A percentile compares a stretch with the other conserved stretches of the same genome.
These are phyloP conservation scores for Mortierella alpina DNA, from an alignment of 192 early-diverging fungal species.

Conservation along the genomic window DNA sequence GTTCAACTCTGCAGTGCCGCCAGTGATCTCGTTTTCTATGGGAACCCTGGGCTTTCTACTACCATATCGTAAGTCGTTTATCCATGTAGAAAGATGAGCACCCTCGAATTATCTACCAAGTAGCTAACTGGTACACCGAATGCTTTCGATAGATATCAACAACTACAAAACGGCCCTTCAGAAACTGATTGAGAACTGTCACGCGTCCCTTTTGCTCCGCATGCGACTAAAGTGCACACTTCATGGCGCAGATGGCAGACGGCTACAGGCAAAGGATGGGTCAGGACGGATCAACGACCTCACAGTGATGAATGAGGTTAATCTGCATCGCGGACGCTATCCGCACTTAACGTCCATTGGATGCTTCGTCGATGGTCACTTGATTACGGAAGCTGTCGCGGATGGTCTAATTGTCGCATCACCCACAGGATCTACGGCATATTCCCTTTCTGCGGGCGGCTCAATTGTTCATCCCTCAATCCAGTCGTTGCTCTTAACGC, in stretches of 20 bases:
- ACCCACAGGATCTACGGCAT: constrained; percentile 94
- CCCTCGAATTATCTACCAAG: background rate
- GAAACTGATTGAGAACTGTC: constrained; percentile 69
- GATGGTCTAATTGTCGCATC: constrained; percentile 82
- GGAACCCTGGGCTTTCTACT: constrained; percentile 93
- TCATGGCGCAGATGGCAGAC: constrained; percentile 62
- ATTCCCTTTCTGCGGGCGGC: constrained; percentile 86
- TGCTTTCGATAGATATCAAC: constrained; percentile 63
- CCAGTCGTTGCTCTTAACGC: constrained; percentile 77
- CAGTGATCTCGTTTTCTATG: constrained; percentile 93
- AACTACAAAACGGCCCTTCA: constrained; percentile 69
- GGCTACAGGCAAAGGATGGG: constrained; percentile 61
- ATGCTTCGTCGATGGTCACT: constrained; percentile 83
- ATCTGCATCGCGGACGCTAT: constrained; percentile 86
- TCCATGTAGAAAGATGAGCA: background rate
- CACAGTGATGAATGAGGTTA: constrained; percentile 89
- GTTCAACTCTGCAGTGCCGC: constrained; percentile 81
- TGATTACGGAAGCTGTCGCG: constrained; percentile 84
- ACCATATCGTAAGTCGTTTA: constrained; percentile 72
- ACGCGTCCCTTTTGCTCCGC: constrained; percentile 75
- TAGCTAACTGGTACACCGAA: background rate
- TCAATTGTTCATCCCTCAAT: constrained; percentile 86
- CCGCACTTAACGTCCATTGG: constrained; percentile 86
- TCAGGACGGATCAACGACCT: constrained; percentile 60
- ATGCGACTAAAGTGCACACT: constrained; percentile 83